Conservation (phyloP, 1,284 basidiomycete genomes). For the Singerocomus inundabilis region DNA sequence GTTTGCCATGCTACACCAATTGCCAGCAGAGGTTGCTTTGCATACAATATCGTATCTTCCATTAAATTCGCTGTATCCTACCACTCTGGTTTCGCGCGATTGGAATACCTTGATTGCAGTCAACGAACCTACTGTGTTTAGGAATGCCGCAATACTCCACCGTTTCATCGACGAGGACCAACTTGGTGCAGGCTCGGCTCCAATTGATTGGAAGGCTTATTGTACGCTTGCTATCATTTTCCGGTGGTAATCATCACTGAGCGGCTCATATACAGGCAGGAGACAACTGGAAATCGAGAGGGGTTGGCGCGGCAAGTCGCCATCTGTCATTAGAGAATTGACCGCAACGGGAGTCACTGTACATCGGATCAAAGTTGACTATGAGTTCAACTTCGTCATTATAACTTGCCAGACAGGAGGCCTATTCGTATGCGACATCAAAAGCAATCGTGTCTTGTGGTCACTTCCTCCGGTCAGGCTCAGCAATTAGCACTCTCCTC, state of each 20-base stretch:
- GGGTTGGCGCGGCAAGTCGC: slow-evolving; percentile 55
- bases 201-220: slow-evolving; percentile 50
- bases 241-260: slow-evolving; percentile 10
- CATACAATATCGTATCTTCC: slow-evolving; percentile 46
- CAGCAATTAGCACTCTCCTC: not conserved
- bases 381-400: slow-evolving; percentile 54
- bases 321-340: slow-evolving; percentile 38
- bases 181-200: slow-evolving; percentile 32
- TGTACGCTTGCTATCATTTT: slow-evolving; percentile 45
- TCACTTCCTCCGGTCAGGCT: slow-evolving; percentile 44
- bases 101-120: slow-evolving; percentile 44
- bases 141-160: slow-evolving; percentile 49
- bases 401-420: slow-evolving; percentile 55
- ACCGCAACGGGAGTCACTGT: slow-evolving; percentile 39
- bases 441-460: slow-evolving; percentile 53
- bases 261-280: slow-evolving; percentile 38
- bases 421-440: slow-evolving; percentile 52
- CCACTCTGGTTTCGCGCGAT: slow-evolving; percentile 39
- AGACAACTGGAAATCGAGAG: slow-evolving; percentile 44
- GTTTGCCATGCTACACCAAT: slow-evolving; percentile 35
- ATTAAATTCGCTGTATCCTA: slow-evolving; percentile 38
- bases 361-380: slow-evolving; percentile 75
- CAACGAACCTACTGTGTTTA: slow-evolving; percentile 53
- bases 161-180: slow-evolving; percentile 39
- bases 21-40: slow-evolving; percentile 53